A percentile compares a stretch with the other conserved stretches of the same genome.
These are phyloP conservation scores for Salix koriyanagi DNA, from an alignment of 345 rosid species.

Conservation along the genomic window DNA sequence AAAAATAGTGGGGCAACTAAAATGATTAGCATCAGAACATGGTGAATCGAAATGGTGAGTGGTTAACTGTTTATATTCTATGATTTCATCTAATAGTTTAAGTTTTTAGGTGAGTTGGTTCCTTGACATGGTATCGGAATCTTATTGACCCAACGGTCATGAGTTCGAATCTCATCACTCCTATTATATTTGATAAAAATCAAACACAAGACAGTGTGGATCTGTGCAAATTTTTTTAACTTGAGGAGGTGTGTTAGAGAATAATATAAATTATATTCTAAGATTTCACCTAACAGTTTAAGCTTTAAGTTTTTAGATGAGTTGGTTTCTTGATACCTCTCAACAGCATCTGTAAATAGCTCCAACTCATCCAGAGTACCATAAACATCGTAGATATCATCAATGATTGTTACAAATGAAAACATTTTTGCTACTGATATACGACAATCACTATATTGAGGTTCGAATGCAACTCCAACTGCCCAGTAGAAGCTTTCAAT, in stretches of 20 bases:
- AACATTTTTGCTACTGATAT: conserved; percentile 8
- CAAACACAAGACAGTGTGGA: no score
- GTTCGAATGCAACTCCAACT: conserved; percentile 9
- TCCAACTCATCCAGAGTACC: conserved; percentile 22
- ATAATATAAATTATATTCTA: no score
- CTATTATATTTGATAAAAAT: no score
- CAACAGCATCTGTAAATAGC: conserved; percentile 19
- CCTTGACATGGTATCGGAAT: no score
- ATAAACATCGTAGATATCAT: conserved; percentile 20
- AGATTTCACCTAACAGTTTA: no score
- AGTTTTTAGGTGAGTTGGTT: no score
- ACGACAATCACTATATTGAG: conserved; percentile 7
- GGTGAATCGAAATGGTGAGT: not conserved
- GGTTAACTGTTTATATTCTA: not conserved
- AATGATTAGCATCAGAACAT: not conserved
- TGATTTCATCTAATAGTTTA: no score
- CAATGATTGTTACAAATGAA: conserved; percentile 11
- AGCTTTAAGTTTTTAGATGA: no score
- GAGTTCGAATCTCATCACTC: no score
- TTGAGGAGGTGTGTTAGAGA: no score
- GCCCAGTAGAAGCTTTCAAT: conserved; percentile 13
- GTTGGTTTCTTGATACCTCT: conserved; percentile 5
- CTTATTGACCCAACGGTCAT: no score
- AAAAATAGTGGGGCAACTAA: not conserved
- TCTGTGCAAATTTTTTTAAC: no score